Evolutionary conservation across 1,284 basidiomycete genomes (phyloP), one percentile per base, ranked within the genome.

Genomic region (Exobasidium rhododendri): DNA sequence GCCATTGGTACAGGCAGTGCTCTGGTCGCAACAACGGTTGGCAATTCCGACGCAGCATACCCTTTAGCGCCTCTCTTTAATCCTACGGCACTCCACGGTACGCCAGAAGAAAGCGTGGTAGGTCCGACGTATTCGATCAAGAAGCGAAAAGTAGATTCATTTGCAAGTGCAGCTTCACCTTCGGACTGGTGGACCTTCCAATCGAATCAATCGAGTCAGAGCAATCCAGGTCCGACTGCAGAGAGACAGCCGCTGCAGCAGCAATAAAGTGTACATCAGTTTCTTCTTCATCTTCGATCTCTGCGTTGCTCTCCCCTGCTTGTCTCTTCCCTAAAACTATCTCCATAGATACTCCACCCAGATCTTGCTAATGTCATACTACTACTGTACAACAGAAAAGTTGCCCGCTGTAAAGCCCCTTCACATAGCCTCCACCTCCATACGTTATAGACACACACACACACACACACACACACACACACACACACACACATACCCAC

Each of bases 71-170:
- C n/a, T n/a, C 35, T 40, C 35, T 40, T 40, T 17, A 40, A 40
- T 40, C 28, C 5, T 6, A 31, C 53, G 10, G 7, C 47, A 10
- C 47, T 50, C 20, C 24, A 26, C 7, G 47, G 47, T 50, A 50
- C 47, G 47, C 47, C 47, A 14, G 51, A 26, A 17, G 51, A 40
- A 24, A 46, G 28, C 4, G 28, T 47, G 14, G 53, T 44, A n/a
- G 55, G 35, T 45, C 32, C 55, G 24, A 26, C 52, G 4, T 55
- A 55, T 32, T 31, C 52, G 31, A 26, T 55, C 3, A 55, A 55
- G 35, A 26, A 29, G 20, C n/a, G 52, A 29, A 35, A 44, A 31
- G 30, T 55, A 2, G 29, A 35, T 31, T 44, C 52, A 3, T 13
- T 50, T 7, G 35, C 35, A 7, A 40, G 35, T 40, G 35, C 17